A percentile compares a stretch with the other conserved stretches of the same genome.
These are phyloP conservation scores for Mycena crocata DNA, from an alignment of 768 basidiomycete genomes.

Conservation along the genomic window DNA sequence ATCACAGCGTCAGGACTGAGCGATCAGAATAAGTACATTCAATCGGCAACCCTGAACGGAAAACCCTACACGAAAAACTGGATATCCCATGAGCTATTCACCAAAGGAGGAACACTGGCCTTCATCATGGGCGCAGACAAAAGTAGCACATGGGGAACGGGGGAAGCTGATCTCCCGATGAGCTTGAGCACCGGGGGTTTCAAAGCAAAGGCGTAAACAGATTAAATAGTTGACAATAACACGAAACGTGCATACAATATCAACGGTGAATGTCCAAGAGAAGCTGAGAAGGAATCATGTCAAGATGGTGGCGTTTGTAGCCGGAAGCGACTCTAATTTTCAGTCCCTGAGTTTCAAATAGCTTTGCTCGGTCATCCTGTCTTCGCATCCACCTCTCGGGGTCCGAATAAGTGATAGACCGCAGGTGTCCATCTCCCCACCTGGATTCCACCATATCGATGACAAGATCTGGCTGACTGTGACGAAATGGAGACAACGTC, in stretches of 20 bases:
- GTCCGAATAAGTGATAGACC: neutral
- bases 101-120: constrained; percentile 8
- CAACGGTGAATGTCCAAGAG: neutral
- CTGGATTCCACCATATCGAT: constrained; percentile 4
- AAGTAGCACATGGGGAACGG: constrained; percentile 23
- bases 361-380: neutral
- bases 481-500: neutral
- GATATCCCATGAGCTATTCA: constrained; percentile 25
- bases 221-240: neutral
- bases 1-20: constrained; percentile 28
- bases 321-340: neutral
- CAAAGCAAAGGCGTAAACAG: neutral
- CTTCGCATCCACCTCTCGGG: neutral
- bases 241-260: neutral
- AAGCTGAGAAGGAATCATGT: neutral
- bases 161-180: constrained; percentile 14
- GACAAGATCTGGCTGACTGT: neutral
- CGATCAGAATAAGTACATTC: constrained; percentile 27
- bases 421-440: constrained; percentile 1
- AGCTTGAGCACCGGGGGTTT: constrained; percentile 28
- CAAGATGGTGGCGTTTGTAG: neutral
- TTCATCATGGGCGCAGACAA: constrained; percentile 24
- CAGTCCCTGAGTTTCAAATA: neutral
- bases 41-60: constrained; percentile 31
- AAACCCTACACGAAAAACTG: constrained; percentile 20